Conservation (phyloP, 768 basidiomycete species). For the Phaeotremella fagi region DNA sequence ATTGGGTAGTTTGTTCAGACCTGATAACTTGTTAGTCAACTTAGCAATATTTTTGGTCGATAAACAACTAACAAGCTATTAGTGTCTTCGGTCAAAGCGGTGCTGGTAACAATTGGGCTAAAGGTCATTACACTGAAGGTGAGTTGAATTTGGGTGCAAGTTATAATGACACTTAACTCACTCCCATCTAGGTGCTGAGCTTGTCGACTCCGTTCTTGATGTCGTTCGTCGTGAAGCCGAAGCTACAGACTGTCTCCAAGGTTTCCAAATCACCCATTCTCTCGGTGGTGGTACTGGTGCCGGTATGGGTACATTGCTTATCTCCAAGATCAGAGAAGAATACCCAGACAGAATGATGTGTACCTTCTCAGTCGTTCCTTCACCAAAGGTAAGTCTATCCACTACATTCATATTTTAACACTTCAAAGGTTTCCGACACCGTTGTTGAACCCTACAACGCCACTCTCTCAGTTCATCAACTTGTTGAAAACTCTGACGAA, state of each 20-base stretch:
- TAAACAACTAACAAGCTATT: not conserved
- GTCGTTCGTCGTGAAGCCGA: slow-evolving; percentile 99
- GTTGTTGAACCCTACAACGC: slow-evolving; percentile 99
- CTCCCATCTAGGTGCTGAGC: slow-evolving; percentile 90
- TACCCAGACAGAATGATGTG: slow-evolving; percentile 99
- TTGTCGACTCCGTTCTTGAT: slow-evolving; percentile 95
- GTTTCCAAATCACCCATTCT: slow-evolving; percentile 99
- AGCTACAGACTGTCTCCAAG: slow-evolving; percentile 93
- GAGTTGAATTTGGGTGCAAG: slow-evolving; percentile 50
- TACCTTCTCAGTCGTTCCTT: slow-evolving; percentile 97
- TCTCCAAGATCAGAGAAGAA: slow-evolving; percentile 98
- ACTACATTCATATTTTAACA: not conserved
- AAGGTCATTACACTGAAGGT: slow-evolving; percentile 64
- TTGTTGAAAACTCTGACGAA: slow-evolving; percentile 99
- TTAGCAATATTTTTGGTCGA: not conserved
- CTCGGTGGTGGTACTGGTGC: slow-evolving; percentile 99
- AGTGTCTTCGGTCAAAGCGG: slow-evolving; percentile 91
- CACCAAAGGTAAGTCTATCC: slow-evolving; percentile 63
- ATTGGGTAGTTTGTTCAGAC: slow-evolving; percentile 86
- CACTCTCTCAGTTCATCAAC: slow-evolving; percentile 94
- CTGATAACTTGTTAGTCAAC: slow-evolving; percentile 71
- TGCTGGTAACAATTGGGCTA: slow-evolving; percentile 99
- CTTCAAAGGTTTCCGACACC: slow-evolving; percentile 73
- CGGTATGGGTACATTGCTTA: slow-evolving; percentile 98
- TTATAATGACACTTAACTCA: not conserved